phyloP scores from a whole-genome alignment of 371 early-diverging fungal genomes.

The Mortierella sp. region DNA sequence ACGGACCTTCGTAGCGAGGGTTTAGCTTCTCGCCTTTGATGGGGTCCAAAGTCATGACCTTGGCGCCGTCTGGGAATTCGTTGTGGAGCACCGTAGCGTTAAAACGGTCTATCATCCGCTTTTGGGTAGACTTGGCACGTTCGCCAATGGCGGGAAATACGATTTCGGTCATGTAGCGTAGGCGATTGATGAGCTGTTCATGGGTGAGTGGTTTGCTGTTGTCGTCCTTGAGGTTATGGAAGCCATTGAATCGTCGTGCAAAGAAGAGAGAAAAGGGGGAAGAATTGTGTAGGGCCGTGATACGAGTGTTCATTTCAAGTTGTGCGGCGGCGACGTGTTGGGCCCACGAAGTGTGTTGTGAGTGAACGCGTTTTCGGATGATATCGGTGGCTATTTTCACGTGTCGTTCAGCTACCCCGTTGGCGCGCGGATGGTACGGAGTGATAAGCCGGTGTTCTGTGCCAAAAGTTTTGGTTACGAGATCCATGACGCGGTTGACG shows the following conservation, averaged over 20 bases:
- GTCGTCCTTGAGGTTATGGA: slow-evolving; percentile 3
- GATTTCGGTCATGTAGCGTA: slow-evolving; percentile 12
- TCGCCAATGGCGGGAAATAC: slow-evolving; percentile 9
- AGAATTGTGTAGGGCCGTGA: slow-evolving; percentile 7
- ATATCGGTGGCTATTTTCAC: background rate
- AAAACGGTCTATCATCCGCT: slow-evolving; percentile 15
- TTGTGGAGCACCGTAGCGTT: slow-evolving; percentile 16
- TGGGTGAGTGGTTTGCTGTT: background rate
- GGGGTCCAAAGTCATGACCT: slow-evolving; percentile 25
- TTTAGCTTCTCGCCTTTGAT: slow-evolving; percentile 3
- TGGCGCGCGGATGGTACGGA: slow-evolving; percentile 28
- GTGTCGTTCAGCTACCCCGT: slow-evolving; percentile 21
- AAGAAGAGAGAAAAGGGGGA: slow-evolving; percentile 24
- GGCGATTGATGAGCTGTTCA: slow-evolving; percentile 7
- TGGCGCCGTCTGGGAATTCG: slow-evolving; percentile 25
- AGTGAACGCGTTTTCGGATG: slow-evolving; percentile 15
- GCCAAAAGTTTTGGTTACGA: background rate
- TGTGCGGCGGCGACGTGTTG: slow-evolving; percentile 3
- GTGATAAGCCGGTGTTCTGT: slow-evolving; percentile 11
- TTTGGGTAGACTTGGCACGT: slow-evolving; percentile 3
- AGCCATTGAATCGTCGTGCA: slow-evolving; percentile 4
- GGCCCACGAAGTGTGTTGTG: background rate
- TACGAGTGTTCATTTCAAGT: slow-evolving; percentile 13
- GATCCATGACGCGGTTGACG: slow-evolving; percentile 6
- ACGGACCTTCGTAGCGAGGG: slow-evolving; percentile 27